Percentiles rank a stretch among this genome's conserved stretches.
These are phyloP conservation scores for Crithidia bombi DNA, from an alignment of 208 protist species.

Conservation along the genomic window DNA sequence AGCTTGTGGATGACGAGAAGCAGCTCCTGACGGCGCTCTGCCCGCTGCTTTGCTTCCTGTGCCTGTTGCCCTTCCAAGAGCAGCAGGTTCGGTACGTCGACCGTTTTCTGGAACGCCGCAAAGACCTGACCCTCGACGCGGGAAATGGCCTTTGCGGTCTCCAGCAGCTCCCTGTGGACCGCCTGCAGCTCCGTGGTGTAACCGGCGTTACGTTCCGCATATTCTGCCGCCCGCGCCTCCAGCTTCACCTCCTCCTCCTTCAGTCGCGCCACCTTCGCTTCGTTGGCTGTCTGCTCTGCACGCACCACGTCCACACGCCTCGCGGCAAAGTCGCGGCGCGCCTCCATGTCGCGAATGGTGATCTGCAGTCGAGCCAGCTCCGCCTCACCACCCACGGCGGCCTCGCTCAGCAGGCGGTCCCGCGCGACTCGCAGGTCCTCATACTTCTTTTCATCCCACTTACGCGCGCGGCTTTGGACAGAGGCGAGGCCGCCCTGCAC, in stretches of 20 bases:
- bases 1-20: slow-evolving; percentile 78
- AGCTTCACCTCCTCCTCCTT: slow-evolving; percentile 35
- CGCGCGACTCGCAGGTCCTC: slow-evolving; percentile 72
- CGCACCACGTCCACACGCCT: slow-evolving; percentile 52
- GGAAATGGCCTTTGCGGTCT: slow-evolving; percentile 58
- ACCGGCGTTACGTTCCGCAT: slow-evolving; percentile 20
- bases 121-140: slow-evolving; percentile 89
- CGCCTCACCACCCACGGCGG: slow-evolving; percentile 61
- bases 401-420: slow-evolving; percentile 74
- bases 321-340: slow-evolving; percentile 64
- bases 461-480: slow-evolving; percentile 82
- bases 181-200: slow-evolving; percentile 43
- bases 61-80: slow-evolving; percentile 86
- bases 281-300: slow-evolving; percentile 41
- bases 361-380: slow-evolving; percentile 76
- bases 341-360: slow-evolving; percentile 67
- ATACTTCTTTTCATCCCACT: slow-evolving; percentile 94
- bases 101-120: slow-evolving; percentile 82
- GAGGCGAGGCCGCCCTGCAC: slow-evolving; percentile 94
- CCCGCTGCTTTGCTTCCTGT: slow-evolving; percentile 52
- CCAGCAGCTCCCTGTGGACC: slow-evolving; percentile 58
- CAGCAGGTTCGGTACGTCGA: slow-evolving; percentile 88
- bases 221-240: slow-evolving; percentile 16
- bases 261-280: slow-evolving; percentile 44
- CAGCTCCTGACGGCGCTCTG: slow-evolving; percentile 74